A percentile compares a stretch with the other conserved stretches of the same genome.
Evolutionary conservation across 306 rosid genomes (phyloP).

Genomic region (Gleditsia sinensis): DNA sequence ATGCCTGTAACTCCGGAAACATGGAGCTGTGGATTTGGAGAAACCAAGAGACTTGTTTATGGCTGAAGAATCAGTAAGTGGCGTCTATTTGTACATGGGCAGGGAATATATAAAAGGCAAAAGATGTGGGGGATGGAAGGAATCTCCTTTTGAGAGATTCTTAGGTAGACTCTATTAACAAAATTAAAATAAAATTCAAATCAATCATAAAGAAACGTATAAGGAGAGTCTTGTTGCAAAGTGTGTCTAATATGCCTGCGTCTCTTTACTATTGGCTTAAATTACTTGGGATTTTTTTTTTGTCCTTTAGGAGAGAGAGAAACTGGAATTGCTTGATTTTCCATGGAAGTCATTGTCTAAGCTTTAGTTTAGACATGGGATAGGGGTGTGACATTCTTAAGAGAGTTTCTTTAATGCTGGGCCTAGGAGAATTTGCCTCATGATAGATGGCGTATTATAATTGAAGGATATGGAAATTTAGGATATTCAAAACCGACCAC

Average conservation of each 20-base stretch:
- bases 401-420: conserved; percentile 22
- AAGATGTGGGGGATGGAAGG: conserved; percentile 65
- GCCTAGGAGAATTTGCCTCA: conserved; percentile 47
- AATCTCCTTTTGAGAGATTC: conserved; percentile 42
- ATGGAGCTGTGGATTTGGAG: conserved; percentile 44
- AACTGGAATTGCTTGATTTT: conserved; percentile 34
- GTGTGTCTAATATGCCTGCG: too few relatives aligned
- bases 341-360: conserved; percentile 34
- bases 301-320: conserved; percentile 12
- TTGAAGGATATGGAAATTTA: background rate
- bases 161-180: too few relatives aligned
- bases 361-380: background rate
- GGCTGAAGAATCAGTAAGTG: conserved; percentile 60
- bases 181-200: too few relatives aligned
- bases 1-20: conserved; percentile 71
- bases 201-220: too few relatives aligned
- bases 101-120: conserved; percentile 68
- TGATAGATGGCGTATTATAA: conserved; percentile 21
- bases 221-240: too few relatives aligned
- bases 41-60: conserved; percentile 29
- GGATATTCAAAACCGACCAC: conserved; percentile 48
- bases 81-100: conserved; percentile 46
- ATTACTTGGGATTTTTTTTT: too few relatives aligned
- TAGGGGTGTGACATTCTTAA: background rate
- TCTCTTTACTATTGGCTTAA: too few relatives aligned